Evolutionary conservation across 495 filamentous ascomycete species (phyloP), one percentile per base, ranked within the genome.

Genomic region (Penicillium cosmopolitanum): DNA sequence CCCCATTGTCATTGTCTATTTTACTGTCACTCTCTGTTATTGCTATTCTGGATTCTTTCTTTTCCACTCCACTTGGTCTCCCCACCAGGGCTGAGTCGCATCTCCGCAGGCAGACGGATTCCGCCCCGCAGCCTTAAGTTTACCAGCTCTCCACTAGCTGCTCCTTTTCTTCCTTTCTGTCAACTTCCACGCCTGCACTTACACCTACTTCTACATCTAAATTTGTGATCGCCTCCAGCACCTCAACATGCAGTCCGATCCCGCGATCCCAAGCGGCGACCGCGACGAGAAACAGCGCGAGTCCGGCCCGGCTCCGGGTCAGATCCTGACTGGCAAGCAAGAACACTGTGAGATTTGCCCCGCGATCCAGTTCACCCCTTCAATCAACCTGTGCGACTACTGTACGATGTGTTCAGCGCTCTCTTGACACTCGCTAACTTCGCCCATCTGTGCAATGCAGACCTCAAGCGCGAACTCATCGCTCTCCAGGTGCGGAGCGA

Each of bases 381-480:
- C 42, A 4, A 38, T 38, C 36, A n/a, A 12, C 36, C 36, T 2
- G 28, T 31, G 8, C 28, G 5, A 31, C 28, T 31, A 0, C 28
- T 31, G 5, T 13, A 5, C 12, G 11, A 38, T 12, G 12, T 38
- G 15, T 13, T 4, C 36, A 38, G 12, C 11, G 12, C 15, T 9
- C 11, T n/a, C n/a, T 38, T 46, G n/a, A 46, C 15, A 19, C 16
- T 10, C 8, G 16, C 46, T 48, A 12, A 48, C 34, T 23, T 23
- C 23, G 4, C 19, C 9, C 25, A 19, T 50, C 3, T 12, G 36
- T 51, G 38, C 28, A 47, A 16, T 53, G n/a, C 70, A 97, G 93
- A 98, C 70, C 85, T 98, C 52, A 98, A 98, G 75, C 88, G 95
- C 65, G 94, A 98, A 71, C 89, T 98, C 62, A 84, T 98, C 53